A percentile compares a stretch with the other conserved stretches of the same genome.
Evolutionary conservation across 2,329 filamentous ascomycete genomes (phyloP).

Genomic region (Escovopsis weberi): DNA sequence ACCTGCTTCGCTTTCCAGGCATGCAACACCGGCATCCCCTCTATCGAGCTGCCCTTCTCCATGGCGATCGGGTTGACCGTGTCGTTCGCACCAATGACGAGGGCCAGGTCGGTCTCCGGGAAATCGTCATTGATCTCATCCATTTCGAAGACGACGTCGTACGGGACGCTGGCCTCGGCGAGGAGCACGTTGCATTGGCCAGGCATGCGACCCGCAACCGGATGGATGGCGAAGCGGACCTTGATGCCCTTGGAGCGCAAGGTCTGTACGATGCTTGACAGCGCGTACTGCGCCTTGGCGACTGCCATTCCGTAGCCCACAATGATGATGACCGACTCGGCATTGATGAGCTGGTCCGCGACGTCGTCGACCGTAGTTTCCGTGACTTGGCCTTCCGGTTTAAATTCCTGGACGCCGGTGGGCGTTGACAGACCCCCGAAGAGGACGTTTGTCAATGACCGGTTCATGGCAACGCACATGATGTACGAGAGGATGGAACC

Average conservation of each 20-base stretch:
- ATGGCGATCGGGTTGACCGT: conserved; percentile 84
- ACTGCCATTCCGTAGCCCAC: conserved; percentile 93
- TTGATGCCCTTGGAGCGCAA: conserved; percentile 63
- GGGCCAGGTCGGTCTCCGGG: conserved; percentile 65
- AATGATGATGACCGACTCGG: conserved; percentile 77
- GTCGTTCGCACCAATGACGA: conserved; percentile 86
- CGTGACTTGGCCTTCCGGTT: conserved; percentile 67
- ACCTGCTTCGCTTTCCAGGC: conserved; percentile 92
- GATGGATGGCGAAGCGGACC: conserved; percentile 81
- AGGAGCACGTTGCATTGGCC: conserved; percentile 86
- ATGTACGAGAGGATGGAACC: conserved; percentile 83
- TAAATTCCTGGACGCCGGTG: conserved; percentile 40
- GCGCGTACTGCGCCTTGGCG: conserved; percentile 83
- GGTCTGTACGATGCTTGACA: conserved; percentile 64
- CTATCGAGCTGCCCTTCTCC: conserved; percentile 70
- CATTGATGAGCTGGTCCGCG: conserved; percentile 57
- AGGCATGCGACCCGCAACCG: conserved; percentile 82
- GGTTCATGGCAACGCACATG: conserved; percentile 82
- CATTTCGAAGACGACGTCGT: conserved; percentile 90
- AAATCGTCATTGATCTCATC: conserved; percentile 95
- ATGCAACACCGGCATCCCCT: conserved; percentile 83
- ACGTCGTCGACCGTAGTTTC: conserved; percentile 70
- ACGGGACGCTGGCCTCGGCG: conserved; percentile 75
- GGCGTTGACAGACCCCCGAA: conserved; percentile 58
- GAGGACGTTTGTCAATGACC: conserved; percentile 74